These are phyloP conservation scores for Pythium periplocum DNA, from an alignment of 352 stramenopile species.

Conservation along the genomic window DNA sequence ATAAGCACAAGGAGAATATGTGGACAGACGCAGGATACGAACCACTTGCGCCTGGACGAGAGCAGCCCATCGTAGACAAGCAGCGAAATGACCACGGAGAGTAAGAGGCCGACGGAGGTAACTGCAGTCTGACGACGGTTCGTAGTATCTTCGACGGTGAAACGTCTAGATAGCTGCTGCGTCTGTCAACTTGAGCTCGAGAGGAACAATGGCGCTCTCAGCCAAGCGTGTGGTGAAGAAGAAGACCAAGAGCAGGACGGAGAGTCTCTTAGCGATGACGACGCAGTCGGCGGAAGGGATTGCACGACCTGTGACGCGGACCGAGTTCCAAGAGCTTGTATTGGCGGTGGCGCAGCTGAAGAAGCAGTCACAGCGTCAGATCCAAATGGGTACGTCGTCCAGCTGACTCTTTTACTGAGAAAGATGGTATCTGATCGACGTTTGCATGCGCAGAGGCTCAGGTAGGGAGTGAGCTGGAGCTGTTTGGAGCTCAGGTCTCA, in stretches of 20 bases:
- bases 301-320: slow-evolving; percentile 41
- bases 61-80: slow-evolving; percentile 34
- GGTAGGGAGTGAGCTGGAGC: slow-evolving; percentile 42
- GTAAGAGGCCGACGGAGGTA: too few species aligned
- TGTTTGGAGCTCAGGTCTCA: slow-evolving; percentile 32
- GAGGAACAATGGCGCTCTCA: background rate
- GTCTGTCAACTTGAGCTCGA: background rate
- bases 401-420: background rate
- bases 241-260: slow-evolving; percentile 5
- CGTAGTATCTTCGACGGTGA: too few species aligned
- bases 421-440: background rate
- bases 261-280: slow-evolving; percentile 1
- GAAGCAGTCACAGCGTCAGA: slow-evolving; percentile 36
- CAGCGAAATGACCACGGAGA: too few species aligned
- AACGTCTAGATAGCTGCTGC: background rate
- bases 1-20: too few species aligned
- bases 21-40: background rate
- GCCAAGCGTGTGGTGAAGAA: slow-evolving; percentile 9
- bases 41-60: slow-evolving; percentile 38
- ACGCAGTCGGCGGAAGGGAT: slow-evolving; percentile 13
- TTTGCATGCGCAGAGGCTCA: slow-evolving; percentile 27
- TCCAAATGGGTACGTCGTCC: slow-evolving; percentile 25
- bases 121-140: too few species aligned
- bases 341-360: slow-evolving; percentile 34
- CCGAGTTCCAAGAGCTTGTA: slow-evolving; percentile 59